These are phyloP conservation scores for Triadica sebifera DNA, from an alignment of 345 rosid genomes.

Conservation along the genomic window DNA sequence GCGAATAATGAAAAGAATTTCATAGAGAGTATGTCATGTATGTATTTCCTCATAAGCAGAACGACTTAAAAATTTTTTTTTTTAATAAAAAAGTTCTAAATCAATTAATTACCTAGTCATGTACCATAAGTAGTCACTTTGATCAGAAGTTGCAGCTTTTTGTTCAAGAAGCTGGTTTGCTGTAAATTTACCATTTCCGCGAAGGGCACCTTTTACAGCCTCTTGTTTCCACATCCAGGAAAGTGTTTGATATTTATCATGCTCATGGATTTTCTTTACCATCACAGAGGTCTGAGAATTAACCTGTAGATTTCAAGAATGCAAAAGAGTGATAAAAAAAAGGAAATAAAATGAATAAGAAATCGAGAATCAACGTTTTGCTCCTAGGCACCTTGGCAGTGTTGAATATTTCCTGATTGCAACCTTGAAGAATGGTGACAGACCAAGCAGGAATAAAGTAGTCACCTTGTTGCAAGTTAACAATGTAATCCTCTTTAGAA, in stretches of 20 bases:
- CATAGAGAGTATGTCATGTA: no score
- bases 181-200: conserved; percentile 3
- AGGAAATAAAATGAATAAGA: not conserved
- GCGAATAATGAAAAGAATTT: not conserved
- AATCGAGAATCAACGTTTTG: not conserved
- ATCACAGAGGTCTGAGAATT: conserved; percentile 13
- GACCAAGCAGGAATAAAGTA: conserved; percentile 23
- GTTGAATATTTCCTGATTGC: conserved; percentile 20
- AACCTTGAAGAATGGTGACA: conserved; percentile 18
- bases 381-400: conserved; percentile 10
- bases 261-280: conserved; percentile 1
- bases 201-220: not conserved
- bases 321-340: not conserved
- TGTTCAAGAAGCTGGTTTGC: conserved; percentile 12
- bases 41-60: no score
- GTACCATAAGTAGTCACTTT: conserved; percentile 14
- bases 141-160: conserved; percentile 16
- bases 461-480: not conserved
- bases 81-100: not conserved
- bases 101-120: conserved; percentile 20
- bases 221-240: conserved; percentile 19
- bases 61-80: no score
- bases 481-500: not conserved
- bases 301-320: not conserved
- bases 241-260: not conserved